These are phyloP conservation scores for Letharia lupina DNA, from an alignment of 495 filamentous ascomycete genomes.

Conservation along the genomic window DNA sequence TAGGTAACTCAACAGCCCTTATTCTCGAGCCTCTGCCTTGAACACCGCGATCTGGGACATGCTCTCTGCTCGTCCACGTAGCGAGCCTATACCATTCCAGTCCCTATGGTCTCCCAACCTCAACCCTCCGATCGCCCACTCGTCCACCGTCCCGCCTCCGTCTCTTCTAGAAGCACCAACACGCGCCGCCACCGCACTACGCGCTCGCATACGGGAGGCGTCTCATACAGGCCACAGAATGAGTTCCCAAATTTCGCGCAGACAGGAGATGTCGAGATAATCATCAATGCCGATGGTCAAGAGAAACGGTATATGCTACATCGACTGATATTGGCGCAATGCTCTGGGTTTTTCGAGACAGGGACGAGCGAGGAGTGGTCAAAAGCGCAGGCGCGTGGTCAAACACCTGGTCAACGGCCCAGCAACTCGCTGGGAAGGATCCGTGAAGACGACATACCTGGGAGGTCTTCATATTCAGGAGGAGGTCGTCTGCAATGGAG, in stretches of 20 bases:
- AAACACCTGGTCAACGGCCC: conserved; percentile 24
- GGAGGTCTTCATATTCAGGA: conserved; percentile 21
- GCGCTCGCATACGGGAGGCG: conserved; percentile 73
- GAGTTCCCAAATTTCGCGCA: conserved; percentile 88
- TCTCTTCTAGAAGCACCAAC: conserved; percentile 50
- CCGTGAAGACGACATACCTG: conserved; percentile 45
- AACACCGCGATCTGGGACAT: conserved; percentile 1
- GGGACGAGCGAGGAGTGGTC: conserved; percentile 85
- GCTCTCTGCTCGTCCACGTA: conserved; percentile 11
- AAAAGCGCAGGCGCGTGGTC: conserved; percentile 36
- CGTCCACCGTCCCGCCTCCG: conserved; percentile 49
- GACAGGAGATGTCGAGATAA: conserved; percentile 83
- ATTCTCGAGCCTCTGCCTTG: neutral
- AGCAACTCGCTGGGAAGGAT: conserved; percentile 44
- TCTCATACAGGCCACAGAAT: conserved; percentile 64
- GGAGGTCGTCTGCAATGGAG: conserved; percentile 60
- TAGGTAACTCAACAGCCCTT: neutral
- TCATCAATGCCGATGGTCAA: conserved; percentile 60
- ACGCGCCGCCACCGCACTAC: conserved; percentile 60
- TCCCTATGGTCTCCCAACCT: conserved; percentile 67
- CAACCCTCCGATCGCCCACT: conserved; percentile 49
- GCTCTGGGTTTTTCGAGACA: conserved; percentile 87
- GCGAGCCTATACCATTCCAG: neutral
- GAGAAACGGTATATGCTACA: conserved; percentile 82
- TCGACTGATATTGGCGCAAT: conserved; percentile 73